Percentiles rank a stretch among this genome's conserved stretches.
These are phyloP conservation scores for Paratinospora sagittata DNA, from an alignment of 164 flowering plant species.

Conservation along the genomic window DNA sequence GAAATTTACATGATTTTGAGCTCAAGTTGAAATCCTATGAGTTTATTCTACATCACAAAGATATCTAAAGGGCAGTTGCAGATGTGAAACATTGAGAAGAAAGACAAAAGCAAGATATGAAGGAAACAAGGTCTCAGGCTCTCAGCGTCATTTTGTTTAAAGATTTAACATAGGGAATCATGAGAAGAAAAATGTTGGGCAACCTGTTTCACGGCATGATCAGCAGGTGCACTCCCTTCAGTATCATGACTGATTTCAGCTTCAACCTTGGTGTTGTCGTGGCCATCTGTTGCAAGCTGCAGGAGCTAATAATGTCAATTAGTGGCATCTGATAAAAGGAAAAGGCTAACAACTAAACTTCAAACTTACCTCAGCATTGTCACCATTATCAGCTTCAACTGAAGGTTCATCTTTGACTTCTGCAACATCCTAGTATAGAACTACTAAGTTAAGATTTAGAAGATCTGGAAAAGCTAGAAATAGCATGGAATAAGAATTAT, in stretches of 20 bases:
- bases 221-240: slow-evolving; percentile 23
- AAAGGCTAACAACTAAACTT: background rate
- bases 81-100: background rate
- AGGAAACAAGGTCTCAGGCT: background rate
- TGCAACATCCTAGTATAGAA: slow-evolving; percentile 27
- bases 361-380: slow-evolving; percentile 11
- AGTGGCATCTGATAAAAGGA: background rate
- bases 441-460: slow-evolving; percentile 2
- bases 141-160: background rate
- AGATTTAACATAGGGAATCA: background rate
- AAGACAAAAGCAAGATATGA: background rate
- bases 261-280: slow-evolving; percentile 23
- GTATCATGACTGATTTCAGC: slow-evolving; percentile 30
- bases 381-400: slow-evolving; percentile 26
- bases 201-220: slow-evolving; percentile 24
- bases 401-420: slow-evolving; percentile 24
- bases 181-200: background rate
- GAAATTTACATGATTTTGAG: too few species aligned
- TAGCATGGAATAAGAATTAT: background rate
- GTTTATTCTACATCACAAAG: background rate
- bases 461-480: background rate
- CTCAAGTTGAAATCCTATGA: too few species aligned
- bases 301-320: background rate
- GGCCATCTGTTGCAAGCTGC: slow-evolving; percentile 28
- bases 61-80: background rate